These are phyloP conservation scores for Athelia psychrophila DNA, from an alignment of 1,284 basidiomycete genomes.

Conservation along the genomic window DNA sequence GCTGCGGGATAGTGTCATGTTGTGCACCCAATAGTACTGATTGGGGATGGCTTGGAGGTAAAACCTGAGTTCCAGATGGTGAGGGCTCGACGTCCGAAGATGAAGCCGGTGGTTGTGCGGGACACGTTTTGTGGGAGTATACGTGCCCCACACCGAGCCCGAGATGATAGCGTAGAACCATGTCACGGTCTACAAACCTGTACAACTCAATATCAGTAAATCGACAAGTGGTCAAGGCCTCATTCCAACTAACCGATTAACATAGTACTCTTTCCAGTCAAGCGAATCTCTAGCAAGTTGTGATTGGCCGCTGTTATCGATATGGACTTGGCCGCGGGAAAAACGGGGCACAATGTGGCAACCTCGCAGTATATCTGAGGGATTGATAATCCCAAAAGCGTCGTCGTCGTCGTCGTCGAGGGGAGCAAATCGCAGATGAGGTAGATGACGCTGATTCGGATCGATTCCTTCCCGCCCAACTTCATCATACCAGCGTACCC, in stretches of 20 bases:
- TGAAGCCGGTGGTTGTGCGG: no score
- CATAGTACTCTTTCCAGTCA: neutral
- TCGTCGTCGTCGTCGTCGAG: constrained; percentile 17
- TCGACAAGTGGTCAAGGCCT: neutral
- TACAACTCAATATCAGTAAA: neutral
- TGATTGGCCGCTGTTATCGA: neutral
- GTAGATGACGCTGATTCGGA: constrained; percentile 13
- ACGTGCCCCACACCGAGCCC: neutral
- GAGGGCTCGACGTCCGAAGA: no score
- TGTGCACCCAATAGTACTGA: no score
- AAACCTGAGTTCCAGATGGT: no score
- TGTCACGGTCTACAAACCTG: constrained; percentile 1
- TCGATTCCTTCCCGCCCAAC: neutral
- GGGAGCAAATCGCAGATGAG: constrained; percentile 29
- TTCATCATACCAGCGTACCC: neutral
- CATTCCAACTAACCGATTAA: neutral
- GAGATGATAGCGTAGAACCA: neutral
- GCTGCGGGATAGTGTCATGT: no score
- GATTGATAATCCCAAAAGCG: constrained; percentile 41
- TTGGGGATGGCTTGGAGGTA: no score
- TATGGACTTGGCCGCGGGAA: constrained; percentile 12
- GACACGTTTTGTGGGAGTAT: no score
- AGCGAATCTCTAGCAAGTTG: neutral
- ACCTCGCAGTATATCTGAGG: constrained; percentile 27
- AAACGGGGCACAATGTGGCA: constrained; percentile 36